Evolutionary conservation across 768 basidiomycete genomes (phyloP), one percentile per base, ranked within the genome.

Genomic region (Boletus rufocinnamomeus): DNA sequence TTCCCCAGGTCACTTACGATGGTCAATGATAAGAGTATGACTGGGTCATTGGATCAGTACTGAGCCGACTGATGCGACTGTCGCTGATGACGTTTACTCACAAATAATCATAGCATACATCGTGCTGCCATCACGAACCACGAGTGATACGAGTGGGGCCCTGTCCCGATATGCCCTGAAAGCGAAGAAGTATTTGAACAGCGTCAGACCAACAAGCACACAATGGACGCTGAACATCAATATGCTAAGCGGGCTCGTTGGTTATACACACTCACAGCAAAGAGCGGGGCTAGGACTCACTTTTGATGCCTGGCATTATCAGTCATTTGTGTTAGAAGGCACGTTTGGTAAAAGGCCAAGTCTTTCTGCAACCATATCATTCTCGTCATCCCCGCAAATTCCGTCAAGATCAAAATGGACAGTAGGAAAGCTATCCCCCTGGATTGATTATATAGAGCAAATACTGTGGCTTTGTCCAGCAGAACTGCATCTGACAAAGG

Each of bases 71-170:
- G 14, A 34, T 25, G 25, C 7, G 9, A 25, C 16, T 14, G 7
- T 30, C 6, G 35, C 21, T 34, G 8, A 17, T 11, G 21, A 44
- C 2, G 13, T 19, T 32, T 23, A 54, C 67, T 59, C 53, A 68
- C 67, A 37, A 23, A 49, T 1, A 2, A 32, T 43, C 0, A 50
- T 32, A 32, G n/a, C 52, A 47, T 62, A 68, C 3, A 62, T 57
- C 35, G 35, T 59, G 32, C 57, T 56, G 28, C 54, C 35, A 28
- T 67, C 64, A 38, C 61, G 63, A 44, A 69, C 41, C 25, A 68
- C 41, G 10, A 69, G 60, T 13, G 58, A 62, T n/a, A 69, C 57
- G 7, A 68, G 60, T 10, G 65, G 62, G 2, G 60, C 55, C 27
- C 65, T 62, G 4, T 58, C 58, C 62, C 60, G 60, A 4, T 65